A percentile compares a stretch with the other conserved stretches of the same genome.
These are phyloP conservation scores for Abrus pulchellus DNA, from an alignment of 306 rosid species.

Conservation along the genomic window DNA sequence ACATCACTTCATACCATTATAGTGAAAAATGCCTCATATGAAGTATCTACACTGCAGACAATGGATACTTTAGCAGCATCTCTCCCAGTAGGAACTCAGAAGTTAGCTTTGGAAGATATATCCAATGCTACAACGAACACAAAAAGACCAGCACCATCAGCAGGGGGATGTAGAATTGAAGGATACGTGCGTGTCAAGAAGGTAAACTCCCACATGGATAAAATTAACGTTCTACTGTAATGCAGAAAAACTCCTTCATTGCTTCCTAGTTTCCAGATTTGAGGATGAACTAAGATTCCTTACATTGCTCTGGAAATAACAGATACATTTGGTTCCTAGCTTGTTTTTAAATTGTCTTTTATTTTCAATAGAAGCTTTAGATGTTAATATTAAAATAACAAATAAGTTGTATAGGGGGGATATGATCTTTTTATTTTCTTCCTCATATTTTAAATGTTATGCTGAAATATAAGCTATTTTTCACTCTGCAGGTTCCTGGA, in stretches of 20 bases:
- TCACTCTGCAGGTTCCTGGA: conserved; percentile 88
- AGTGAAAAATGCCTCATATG: conserved; percentile 45
- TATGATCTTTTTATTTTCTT: neutral
- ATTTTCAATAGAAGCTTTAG: conserved; percentile 16
- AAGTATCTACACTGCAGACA: conserved; percentile 66
- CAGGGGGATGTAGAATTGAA: conserved; percentile 95
- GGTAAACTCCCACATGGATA: conserved; percentile 55
- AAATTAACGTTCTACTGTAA: conserved; percentile 1
- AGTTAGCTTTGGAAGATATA: conserved; percentile 66
- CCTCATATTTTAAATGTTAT: conserved; percentile 16
- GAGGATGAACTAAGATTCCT: conserved; percentile 33
- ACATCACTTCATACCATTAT: conserved; percentile 21
- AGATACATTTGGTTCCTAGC: conserved; percentile 20
- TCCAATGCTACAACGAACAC: conserved; percentile 55
- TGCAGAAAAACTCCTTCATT: conserved; percentile 18
- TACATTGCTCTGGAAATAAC: conserved; percentile 23
- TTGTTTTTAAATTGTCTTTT: conserved; percentile 25
- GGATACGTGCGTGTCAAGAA: conserved; percentile 97
- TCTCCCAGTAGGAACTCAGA: conserved; percentile 62
- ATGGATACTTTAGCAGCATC: conserved; percentile 82
- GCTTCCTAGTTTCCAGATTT: conserved; percentile 45
- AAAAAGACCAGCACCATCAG: conserved; percentile 89
- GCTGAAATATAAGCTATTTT: conserved; percentile 43
- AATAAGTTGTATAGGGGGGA: conserved; percentile 23
- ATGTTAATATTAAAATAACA: conserved; percentile 5